Evolutionary conservation across 345 rosid genomes (phyloP), one percentile per base, ranked within the genome.

Genomic region (Turnera subulata): DNA sequence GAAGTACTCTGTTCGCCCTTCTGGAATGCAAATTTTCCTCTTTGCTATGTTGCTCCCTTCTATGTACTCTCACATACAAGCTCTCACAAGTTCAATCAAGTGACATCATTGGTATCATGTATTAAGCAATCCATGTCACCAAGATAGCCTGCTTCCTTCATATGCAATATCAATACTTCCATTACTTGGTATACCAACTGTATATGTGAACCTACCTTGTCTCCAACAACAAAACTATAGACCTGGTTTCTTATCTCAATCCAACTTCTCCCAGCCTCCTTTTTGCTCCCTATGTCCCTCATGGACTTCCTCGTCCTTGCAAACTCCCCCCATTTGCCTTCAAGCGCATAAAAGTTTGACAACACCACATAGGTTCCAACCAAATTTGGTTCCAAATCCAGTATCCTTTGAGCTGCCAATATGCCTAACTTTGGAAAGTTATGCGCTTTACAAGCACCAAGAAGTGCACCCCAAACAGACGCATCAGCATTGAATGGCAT

Each of bases 201-300:
- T 22, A 64, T 66, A 29, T 56, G 61, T 50, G 75, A 75, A 32
- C 79, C 80, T 35, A 46, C 56, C 73, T 77, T 82, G 50, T 80
- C 86, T 32, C 69, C 73, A 44, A 73, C 92, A 22, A 85, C 80
- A 46, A 88, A 83, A 64, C 88, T 75, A 62, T 63, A 66, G 48
- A 82, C 83, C 56, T 78, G 80, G 59, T 84, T 78, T 56, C 77
- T 74, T 25, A 89, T 64, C 67, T 79, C 82, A 21, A 85, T 85
- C 97, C 99, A 86, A 66, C 96, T 93, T 73, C 78, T 81, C 51
- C 96, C 97, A 2, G 78, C 75, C 73, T 86, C 97, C 72, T 92
- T 92, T 63, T 76, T 84, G 63, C 64, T 76, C 55, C 79, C 84
- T 58, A 72, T 76, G 57, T 67, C 68, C 64, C 78, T 77, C 76